Percentiles rank a stretch among this genome's conserved stretches.
Evolutionary conservation across 192 early-diverging fungal genomes (phyloP).

Genomic region (Backusella tuberculispora): DNA sequence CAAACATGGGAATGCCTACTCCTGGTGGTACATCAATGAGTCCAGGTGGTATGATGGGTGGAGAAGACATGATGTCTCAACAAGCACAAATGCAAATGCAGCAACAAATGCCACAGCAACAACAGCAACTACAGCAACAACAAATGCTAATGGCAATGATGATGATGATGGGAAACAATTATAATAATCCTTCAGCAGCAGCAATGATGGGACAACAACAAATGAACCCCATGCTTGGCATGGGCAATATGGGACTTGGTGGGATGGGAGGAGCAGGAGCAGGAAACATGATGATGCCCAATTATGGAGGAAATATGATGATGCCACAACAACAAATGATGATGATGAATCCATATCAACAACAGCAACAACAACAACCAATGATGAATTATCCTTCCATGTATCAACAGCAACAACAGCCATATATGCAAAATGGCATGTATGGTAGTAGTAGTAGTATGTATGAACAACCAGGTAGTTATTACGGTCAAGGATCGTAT

Average conservation of each 20-base stretch:
- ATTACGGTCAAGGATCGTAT: slow-evolving; percentile 7
- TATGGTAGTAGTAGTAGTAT: neutral
- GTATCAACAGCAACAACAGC: slow-evolving; percentile 2
- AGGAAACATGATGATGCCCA: slow-evolving; percentile 13
- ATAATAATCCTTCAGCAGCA: neutral
- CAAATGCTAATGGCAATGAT: slow-evolving; percentile 1
- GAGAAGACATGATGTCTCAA: slow-evolving; percentile 12
- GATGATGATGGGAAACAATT: neutral
- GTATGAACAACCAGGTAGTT: neutral
- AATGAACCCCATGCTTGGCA: neutral
- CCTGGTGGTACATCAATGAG: slow-evolving; percentile 11
- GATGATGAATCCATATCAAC: slow-evolving; percentile 15
- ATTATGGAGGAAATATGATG: slow-evolving; percentile 12
- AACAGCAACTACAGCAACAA: neutral
- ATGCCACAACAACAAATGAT: neutral
- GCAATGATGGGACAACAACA: slow-evolving; percentile 19
- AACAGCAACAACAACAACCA: neutral
- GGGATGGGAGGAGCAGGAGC: neutral
- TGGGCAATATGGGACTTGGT: neutral
- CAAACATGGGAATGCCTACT: neutral
- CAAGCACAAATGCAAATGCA: slow-evolving; percentile 14
- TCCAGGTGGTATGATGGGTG: slow-evolving; percentile 1
- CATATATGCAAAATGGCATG: neutral
- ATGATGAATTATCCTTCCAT: neutral
- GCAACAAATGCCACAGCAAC: slow-evolving; percentile 11